A percentile compares a stretch with the other conserved stretches of the same genome.
Conservation (phyloP, 2,329 filamentous ascomycete genomes). For the Trichoderma atroviride region DNA sequence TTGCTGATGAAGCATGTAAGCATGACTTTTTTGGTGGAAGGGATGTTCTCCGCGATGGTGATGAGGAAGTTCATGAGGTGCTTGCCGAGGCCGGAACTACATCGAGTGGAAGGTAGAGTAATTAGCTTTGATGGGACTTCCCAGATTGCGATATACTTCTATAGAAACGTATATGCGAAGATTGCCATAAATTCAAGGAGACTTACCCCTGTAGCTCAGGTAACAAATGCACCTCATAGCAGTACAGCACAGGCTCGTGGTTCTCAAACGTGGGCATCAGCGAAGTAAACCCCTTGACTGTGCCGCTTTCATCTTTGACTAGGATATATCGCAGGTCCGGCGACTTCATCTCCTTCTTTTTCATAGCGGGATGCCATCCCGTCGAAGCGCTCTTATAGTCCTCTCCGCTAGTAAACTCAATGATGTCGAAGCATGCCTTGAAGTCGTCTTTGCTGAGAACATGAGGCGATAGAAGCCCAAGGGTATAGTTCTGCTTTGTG, state of each 20-base stretch:
- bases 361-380: slow-evolving; percentile 65
- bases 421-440: slow-evolving; percentile 56
- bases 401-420: slow-evolving; percentile 64
- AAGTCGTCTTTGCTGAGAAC: slow-evolving; percentile 50
- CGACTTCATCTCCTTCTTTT: slow-evolving; percentile 69
- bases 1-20: slow-evolving; percentile 72
- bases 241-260: slow-evolving; percentile 68
- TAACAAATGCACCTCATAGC: slow-evolving; percentile 76
- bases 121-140: background rate
- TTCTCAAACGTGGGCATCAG: slow-evolving; percentile 73
- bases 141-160: background rate
- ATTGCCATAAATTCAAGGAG: too few relatives aligned
- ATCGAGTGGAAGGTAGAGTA: background rate
- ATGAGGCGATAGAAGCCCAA: slow-evolving; percentile 48
- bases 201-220: slow-evolving; percentile 56
- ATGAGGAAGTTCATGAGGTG: slow-evolving; percentile 61
- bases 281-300: slow-evolving; percentile 61
- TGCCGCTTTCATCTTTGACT: slow-evolving; percentile 45
- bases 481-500: slow-evolving; percentile 44
- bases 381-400: slow-evolving; percentile 65
- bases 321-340: slow-evolving; percentile 69
- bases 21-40: slow-evolving; percentile 67
- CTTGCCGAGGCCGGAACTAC: slow-evolving; percentile 64
- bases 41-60: slow-evolving; percentile 55
- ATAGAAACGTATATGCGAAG: background rate